phyloP scores from a whole-genome alignment of 139 green algal species.

The Chlorella vulgaris region DNA sequence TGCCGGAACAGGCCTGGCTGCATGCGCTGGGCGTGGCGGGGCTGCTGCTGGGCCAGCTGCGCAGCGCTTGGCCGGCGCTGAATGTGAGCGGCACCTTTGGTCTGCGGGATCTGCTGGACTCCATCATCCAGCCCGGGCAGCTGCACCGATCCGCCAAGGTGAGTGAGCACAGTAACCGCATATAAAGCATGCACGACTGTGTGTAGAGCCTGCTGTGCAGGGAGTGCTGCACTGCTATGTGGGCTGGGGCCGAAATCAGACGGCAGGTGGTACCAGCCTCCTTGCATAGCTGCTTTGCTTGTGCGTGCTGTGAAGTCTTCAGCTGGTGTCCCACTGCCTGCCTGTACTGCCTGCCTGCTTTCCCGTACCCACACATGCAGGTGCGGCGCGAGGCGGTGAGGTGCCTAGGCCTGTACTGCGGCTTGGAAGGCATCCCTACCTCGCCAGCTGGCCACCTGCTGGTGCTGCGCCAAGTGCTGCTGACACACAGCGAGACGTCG shows the following conservation, averaged over 20 bases:
- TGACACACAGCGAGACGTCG: slow-evolving; percentile 5
- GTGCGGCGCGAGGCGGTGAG: slow-evolving; percentile 48
- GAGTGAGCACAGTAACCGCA: too few relatives aligned
- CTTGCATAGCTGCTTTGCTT: too few relatives aligned
- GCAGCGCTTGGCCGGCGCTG: slow-evolving; percentile 18
- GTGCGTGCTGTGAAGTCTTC: too few relatives aligned
- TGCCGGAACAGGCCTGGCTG: slow-evolving; percentile 21
- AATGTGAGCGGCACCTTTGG: neutral
- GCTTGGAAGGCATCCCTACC: slow-evolving; percentile 41
- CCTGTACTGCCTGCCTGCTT: neutral
- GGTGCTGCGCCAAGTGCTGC: slow-evolving; percentile 23
- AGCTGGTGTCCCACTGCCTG: too few relatives aligned
- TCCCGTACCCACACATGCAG: too few relatives aligned
- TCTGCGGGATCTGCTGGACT: slow-evolving; percentile 34
- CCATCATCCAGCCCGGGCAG: slow-evolving; percentile 41
- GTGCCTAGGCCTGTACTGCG: slow-evolving; percentile 57
- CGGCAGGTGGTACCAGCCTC: too few relatives aligned
- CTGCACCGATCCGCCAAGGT: slow-evolving; percentile 32
- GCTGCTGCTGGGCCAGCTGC: slow-evolving; percentile 40
- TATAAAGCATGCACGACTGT: too few relatives aligned
- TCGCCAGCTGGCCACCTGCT: neutral
- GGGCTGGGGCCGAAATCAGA: too few relatives aligned
- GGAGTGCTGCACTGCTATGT: too few relatives aligned
- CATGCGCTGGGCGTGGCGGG: slow-evolving; percentile 25
- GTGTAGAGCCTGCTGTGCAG: too few relatives aligned